phyloP scores from a whole-genome alignment of 805 yeast genomes.

The Candida stauntonica region DNA sequence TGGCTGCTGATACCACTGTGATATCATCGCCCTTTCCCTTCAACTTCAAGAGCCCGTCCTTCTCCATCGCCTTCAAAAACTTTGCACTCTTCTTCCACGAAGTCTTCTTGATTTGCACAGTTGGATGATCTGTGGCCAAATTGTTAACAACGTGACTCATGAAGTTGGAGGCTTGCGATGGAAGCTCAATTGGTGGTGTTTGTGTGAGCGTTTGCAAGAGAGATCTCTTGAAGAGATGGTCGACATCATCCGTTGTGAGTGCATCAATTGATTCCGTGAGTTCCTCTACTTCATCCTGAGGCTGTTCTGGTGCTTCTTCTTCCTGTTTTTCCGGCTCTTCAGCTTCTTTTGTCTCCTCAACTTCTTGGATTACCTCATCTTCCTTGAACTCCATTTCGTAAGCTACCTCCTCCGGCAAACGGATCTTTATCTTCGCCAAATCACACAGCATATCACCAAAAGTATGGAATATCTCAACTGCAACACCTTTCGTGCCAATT shows the following conservation, averaged over 20 bases:
- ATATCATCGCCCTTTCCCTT: slow-evolving; percentile 88
- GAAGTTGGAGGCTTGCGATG: slow-evolving; percentile 70
- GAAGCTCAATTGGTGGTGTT: slow-evolving; percentile 49
- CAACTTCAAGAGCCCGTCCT: slow-evolving; percentile 56
- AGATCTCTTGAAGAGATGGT: slow-evolving; percentile 68
- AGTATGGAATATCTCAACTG: slow-evolving; percentile 67
- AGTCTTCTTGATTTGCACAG: slow-evolving; percentile 67
- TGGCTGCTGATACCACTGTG: slow-evolving; percentile 47
- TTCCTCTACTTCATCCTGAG: slow-evolving; percentile 17
- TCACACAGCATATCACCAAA: slow-evolving; percentile 60
- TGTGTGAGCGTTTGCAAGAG: slow-evolving; percentile 63
- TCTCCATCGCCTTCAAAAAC: slow-evolving; percentile 83
- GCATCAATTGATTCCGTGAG: slow-evolving; percentile 13
- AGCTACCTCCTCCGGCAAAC: slow-evolving; percentile 38
- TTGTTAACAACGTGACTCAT: slow-evolving; percentile 66
- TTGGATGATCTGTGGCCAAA: slow-evolving; percentile 61
- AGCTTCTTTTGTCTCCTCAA: slow-evolving; percentile 4
- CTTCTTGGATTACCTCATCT: slow-evolving; percentile 10
- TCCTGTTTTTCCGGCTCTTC: slow-evolving; percentile 10
- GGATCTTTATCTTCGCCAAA: slow-evolving; percentile 42
- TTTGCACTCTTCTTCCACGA: slow-evolving; percentile 89
- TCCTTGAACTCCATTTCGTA: slow-evolving; percentile 22
- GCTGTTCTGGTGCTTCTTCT: slow-evolving; percentile 10
- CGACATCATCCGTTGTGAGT: slow-evolving; percentile 61
- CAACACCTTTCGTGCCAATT: slow-evolving; percentile 70